Evolutionary conservation across 345 rosid species (phyloP), one percentile per base, ranked within the genome.

Genomic region (Luvunga scandens): DNA sequence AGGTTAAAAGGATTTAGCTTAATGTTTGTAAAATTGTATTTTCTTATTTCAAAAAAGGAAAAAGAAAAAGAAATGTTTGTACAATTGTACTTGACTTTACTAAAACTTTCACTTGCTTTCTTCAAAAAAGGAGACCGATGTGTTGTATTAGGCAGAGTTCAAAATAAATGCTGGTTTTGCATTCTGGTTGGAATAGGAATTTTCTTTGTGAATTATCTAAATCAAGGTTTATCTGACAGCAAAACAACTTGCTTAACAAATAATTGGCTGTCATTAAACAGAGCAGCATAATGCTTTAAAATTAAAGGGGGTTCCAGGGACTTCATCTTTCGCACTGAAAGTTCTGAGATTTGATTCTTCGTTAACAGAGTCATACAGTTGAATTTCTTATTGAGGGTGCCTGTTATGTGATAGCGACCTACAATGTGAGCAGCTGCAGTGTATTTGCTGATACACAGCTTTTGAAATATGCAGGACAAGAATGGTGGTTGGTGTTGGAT

Each of bases 401-500:
- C 6, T 71, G 10, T 55, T 13, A 50, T 25, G 14, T 39, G 24
- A 36, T 38, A 38, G 12, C 69, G 45, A 56, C 19, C 57, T 10
- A 56, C 25, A 39, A 10, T 68, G 27, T 57, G 28, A 81, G 53
- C 10, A 33, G 50, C 67, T 10, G 38, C 27, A 63, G 18, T 14
- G 1, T 48, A 34, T 21, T 31, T 71, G 66, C 69, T 55, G 68
- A 66, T 77, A 57, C 56, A 18, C 73, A 25, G 61, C 42, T 13
- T 78, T 13, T 74, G 72, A 71, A 81, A 74, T 66, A 64, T 75
- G 72, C 88, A 97, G 99, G 88, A 94, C 99, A 22, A 92, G 97
- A 83, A 94, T 97, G 98, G 89, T 97, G 80, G 99, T 97, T 71
- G 99, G 99, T 78, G 96, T 97, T 64, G 99, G 99, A 79, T 90